Evolutionary conservation across 129 eudicot species (phyloP), one percentile per base, ranked within the genome.

Genomic region (Logfia minima): DNA sequence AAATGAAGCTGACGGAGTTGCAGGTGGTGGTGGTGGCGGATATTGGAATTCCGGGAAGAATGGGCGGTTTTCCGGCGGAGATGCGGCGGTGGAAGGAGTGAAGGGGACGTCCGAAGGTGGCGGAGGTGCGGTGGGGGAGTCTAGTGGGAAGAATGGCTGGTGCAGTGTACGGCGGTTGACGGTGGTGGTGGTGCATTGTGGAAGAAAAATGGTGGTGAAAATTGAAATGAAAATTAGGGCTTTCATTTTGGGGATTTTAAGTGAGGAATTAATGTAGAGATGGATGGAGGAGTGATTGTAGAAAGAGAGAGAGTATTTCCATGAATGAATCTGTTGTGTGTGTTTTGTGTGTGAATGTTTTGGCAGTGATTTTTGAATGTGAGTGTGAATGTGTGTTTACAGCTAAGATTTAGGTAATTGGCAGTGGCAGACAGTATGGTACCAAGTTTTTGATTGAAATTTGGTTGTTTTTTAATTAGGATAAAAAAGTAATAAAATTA

Each of bases 121-220:
- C 0, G 83, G 70, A 59, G 64, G 64, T 59, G 34, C 79, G 4
- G 62, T 8, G 2, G 84, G 84, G 14, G 92, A 77, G 73, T 85
- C 89, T 26, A 63, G 77, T 0, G 97, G 89, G 81, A 85, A 84
- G 75, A 89, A 87, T 23, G 97, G 95, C 8, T 92, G 90, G 74
- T 92, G 97, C 74, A 92, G 90, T 55, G 85, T 78, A 75, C 97
- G 94, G 75, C 97, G 97, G 93, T 78, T 69, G 75, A 79, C 65
- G 26, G 34, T 22, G 80, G 83, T 24, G 66, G 8, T 13, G 85
- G 55, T 19, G 75, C 70, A 82, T 52, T 45, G 63, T 21, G 70
- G 28, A 75, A 52, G 29, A 75, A 85, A 59, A 6, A 58, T 21
- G 23, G 63, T 32, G 31, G 37, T 24, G 74, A 74, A 19, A 69